Base-by-base conservation (phyloP, 371 early-diverging fungal species). In the Mortierella sp. region DNA sequence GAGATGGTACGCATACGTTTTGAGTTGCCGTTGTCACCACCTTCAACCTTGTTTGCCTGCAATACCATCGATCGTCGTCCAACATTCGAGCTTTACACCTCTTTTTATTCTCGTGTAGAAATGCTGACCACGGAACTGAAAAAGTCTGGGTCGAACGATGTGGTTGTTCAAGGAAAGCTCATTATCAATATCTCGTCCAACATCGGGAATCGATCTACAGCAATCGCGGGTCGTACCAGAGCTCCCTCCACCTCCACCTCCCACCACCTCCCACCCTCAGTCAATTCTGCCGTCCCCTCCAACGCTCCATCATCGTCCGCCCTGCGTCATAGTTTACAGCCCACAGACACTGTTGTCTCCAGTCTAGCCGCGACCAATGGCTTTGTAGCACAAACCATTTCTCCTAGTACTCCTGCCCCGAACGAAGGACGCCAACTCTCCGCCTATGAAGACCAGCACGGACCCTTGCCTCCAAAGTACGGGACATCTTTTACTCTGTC, bases 41-140 rank as follows among this genome's bases (percentile, higher is more conserved):
- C 46, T 46, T 46, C 13, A 46, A 8, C 13, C 46, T 13, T 46
- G 46, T 3, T 46, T 9, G 46, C 46, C 46, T 46, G 46, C 46
- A 46, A 10, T 46, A 46, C 13, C 44, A 43, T 46, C n/a, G n/a
- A 46, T 46, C 11, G 57, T 14, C 11, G 57, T 28, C n/a, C n/a
- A n/a, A 26, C 28, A 26, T 31, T 59, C 31, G 34, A 26, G 61
- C 70, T 76, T 43, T 72, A 51, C 64, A 24, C 74, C 28, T 19
- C 43, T 74, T 48, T 72, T 21, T 51, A 14, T 51, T 21, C 5
- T 51, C 5, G 2, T 2, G 14, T 88, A 97, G 98, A 95, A 88
- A 96, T 96, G 94, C 87, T 97, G 21, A 96, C 95, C 0, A 89
- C 95, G 77, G 97, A 97, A 75, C 89, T 97, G 76, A 95, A 95